Base-by-base conservation (phyloP, 164 flowering plant species). In the Kingdonia uniflora region DNA sequence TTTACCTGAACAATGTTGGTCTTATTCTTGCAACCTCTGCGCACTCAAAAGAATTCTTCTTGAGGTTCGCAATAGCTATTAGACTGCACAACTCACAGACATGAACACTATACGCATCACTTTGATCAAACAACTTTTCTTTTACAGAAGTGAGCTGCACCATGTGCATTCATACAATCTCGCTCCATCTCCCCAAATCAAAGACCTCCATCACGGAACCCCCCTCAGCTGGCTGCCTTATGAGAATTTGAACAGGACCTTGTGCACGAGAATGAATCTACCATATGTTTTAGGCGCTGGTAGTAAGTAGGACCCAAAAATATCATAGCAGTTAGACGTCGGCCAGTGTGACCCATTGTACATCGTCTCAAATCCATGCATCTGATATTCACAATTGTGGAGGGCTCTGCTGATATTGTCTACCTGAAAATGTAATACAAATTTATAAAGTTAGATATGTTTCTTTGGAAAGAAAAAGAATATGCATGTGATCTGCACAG, bases 141-240 rank as follows among this genome's bases (percentile, higher is more conserved):
- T 87, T 87, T 17, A 87, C n/a, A 84, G 48, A 90, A 85, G 60
- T 85, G 77, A 38, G 95, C 89, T 49, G 95, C 95, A n/a, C 96
- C 94, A 70, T 86, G 95, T 11, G 95, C 97, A 68, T 84, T 90
- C 91, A 87, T 88, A 54, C 89, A 88, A 60, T 92, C 97, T 12
- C 95, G 73, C 51, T 92, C 97, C 95, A 92, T 92, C 65, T 92
- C 99, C 43, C 97, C 97, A 72, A 92, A 92, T 6, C 99, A 79
- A n/a, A 92, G 85, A 42, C 97, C 95, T 57, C 99, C 95, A 68
- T 92, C 95, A 65, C 95, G 95, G 1, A 95, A 86, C 35, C 95
- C 2, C 99, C 97, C 64, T 92, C 97, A 14, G 99, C 89, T 43
- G 97, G 97, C 74, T 88, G 99, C 74, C 99, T 74, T 1, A 97